Percentiles rank a stretch among this genome's conserved stretches.
phyloP scores from a whole-genome alignment of 306 rosid species.

The Quercus ilex region DNA sequence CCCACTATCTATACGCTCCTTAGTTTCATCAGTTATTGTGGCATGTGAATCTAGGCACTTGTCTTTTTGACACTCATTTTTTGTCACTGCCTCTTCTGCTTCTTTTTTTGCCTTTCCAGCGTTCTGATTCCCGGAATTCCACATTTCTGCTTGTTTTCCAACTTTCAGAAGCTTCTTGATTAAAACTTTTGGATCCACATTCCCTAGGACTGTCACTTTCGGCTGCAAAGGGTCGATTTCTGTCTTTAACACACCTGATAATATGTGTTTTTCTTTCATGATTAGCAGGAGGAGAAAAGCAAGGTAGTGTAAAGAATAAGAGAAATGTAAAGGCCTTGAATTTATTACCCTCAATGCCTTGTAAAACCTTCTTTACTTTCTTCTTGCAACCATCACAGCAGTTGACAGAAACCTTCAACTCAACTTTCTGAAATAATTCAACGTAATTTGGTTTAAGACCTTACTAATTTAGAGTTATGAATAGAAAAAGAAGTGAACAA shows the following conservation, averaged over 20 bases:
- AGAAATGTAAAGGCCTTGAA: background rate
- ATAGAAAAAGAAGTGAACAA: background rate
- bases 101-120: conserved; percentile 15
- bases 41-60: background rate
- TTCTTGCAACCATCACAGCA: conserved; percentile 49
- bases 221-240: conserved; percentile 38
- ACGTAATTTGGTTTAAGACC: conserved; percentile 11
- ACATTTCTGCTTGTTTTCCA: conserved; percentile 35
- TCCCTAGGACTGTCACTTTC: conserved; percentile 38
- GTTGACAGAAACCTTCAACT: conserved; percentile 36
- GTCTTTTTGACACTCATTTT: background rate
- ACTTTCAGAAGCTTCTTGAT: conserved; percentile 35
- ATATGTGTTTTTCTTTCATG: background rate
- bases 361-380: conserved; percentile 37
- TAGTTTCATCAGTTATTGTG: conserved; percentile 9
- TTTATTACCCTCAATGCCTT: conserved; percentile 30
- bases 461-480: background rate
- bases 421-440: conserved; percentile 30
- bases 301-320: background rate
- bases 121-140: conserved; percentile 15
- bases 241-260: conserved; percentile 33
- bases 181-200: conserved; percentile 31
- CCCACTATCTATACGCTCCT: background rate
- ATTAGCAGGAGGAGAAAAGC: background rate
- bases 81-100: background rate